Evolutionary conservation across 805 yeast genomes (phyloP).

Genomic region (Phaffomyces antillensis): DNA sequence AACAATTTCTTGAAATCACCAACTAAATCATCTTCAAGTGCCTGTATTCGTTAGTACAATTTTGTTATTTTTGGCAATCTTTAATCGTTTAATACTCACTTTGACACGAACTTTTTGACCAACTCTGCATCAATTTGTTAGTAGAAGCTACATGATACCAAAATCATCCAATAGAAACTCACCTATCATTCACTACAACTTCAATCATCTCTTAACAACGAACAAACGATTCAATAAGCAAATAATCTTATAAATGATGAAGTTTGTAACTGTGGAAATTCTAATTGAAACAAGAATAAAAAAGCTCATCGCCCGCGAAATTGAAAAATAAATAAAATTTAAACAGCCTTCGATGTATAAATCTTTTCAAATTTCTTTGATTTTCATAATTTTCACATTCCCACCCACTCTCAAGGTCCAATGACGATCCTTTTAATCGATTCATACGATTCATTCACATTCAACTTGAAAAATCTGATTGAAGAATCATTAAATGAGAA

Average conservation of each 20-base stretch:
- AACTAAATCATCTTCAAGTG: slow-evolving; percentile 75
- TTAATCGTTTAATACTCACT: slow-evolving; percentile 11
- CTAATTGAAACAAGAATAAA: too few species aligned
- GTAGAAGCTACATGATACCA: too few species aligned
- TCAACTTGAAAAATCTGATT: slow-evolving; percentile 62
- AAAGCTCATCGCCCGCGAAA: neutral
- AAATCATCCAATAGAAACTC: slow-evolving; percentile 17
- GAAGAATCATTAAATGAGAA: slow-evolving; percentile 38
- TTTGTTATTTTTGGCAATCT: neutral
- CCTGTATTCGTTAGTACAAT: slow-evolving; percentile 24
- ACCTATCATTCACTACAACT: slow-evolving; percentile 63
- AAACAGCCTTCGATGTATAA: too few species aligned
- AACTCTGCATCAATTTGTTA: slow-evolving; percentile 34
- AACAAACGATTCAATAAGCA: too few species aligned
- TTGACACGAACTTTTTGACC: slow-evolving; percentile 87
- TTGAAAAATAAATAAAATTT: neutral
- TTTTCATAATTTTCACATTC: neutral
- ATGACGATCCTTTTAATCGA: slow-evolving; percentile 69
- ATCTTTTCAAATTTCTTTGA: too few species aligned
- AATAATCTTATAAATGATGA: neutral
- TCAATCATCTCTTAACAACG: slow-evolving; percentile 50
- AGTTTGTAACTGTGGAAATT: too few species aligned
- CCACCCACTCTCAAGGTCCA: neutral
- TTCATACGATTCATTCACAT: slow-evolving; percentile 93
- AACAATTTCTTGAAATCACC: slow-evolving; percentile 87